Evolutionary conservation across 2,329 filamentous ascomycete species (phyloP).

Genomic region (Aspergillus jensenii): DNA sequence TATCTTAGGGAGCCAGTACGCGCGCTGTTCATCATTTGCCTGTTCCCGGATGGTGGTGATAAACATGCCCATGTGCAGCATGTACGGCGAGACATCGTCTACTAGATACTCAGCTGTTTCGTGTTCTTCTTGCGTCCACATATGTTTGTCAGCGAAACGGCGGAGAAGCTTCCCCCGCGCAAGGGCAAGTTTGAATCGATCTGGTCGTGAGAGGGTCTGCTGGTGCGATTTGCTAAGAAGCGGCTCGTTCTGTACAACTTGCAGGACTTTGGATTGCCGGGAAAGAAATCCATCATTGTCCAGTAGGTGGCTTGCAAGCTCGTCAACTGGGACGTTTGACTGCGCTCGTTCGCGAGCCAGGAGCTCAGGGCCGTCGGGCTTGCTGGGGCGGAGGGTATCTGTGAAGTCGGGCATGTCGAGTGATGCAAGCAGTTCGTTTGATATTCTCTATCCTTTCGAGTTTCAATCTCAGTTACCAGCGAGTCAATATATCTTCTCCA

Average conservation of each 20-base stretch:
- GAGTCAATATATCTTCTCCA: not conserved
- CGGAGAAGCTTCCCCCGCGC: slow-evolving; percentile 53
- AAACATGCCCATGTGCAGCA: slow-evolving; percentile 54
- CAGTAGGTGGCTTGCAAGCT: slow-evolving; percentile 50
- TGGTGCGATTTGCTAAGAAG: slow-evolving; percentile 53
- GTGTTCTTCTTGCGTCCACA: slow-evolving; percentile 52
- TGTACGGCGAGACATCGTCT: slow-evolving; percentile 55
- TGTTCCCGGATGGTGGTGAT: slow-evolving; percentile 53
- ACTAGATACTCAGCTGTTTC: slow-evolving; percentile 54
- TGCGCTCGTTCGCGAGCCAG: slow-evolving; percentile 46
- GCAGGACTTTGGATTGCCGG: slow-evolving; percentile 48
- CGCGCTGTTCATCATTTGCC: slow-evolving; percentile 47
- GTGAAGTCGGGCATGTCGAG: slow-evolving; percentile 46
- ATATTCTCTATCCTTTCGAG: no score
- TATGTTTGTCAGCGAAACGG: slow-evolving; percentile 45
- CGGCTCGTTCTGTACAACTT: slow-evolving; percentile 47
- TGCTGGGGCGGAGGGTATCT: slow-evolving; percentile 48
- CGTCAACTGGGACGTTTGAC: slow-evolving; percentile 45
- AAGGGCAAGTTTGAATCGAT: slow-evolving; percentile 54
- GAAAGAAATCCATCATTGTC: slow-evolving; percentile 49
- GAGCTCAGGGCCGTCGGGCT: slow-evolving; percentile 47
- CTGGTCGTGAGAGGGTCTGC: slow-evolving; percentile 52
- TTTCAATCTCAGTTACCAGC: no score
- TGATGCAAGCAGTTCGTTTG: not conserved
- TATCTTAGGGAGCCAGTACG: slow-evolving; percentile 52